Percentiles rank a stretch among this genome's conserved stretches.
Evolutionary conservation across 2,329 filamentous ascomycete genomes (phyloP).

Genomic region (Achaetomium macrosporum): DNA sequence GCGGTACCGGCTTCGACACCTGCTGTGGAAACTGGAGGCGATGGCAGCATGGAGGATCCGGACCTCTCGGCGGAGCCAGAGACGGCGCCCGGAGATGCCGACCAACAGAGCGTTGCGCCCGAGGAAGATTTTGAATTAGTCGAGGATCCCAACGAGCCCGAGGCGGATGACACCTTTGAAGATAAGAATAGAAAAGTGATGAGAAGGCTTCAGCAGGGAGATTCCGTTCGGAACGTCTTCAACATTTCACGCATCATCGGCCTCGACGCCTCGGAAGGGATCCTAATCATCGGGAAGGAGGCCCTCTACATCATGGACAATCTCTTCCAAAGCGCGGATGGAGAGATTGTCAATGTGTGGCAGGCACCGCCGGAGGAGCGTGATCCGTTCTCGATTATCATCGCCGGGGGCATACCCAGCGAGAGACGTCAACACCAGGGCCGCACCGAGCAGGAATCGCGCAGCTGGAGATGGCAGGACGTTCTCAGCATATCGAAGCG

Average conservation of each 20-base stretch:
- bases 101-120: slow-evolving; percentile 30
- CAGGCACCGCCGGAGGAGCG: slow-evolving; percentile 89
- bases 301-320: slow-evolving; percentile 93
- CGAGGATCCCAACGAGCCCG: slow-evolving; percentile 83
- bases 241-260: slow-evolving; percentile 94
- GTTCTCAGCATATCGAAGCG: slow-evolving; percentile 94
- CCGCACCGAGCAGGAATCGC: slow-evolving; percentile 68
- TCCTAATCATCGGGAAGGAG: slow-evolving; percentile 88
- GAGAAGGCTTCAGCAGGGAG: slow-evolving; percentile 83
- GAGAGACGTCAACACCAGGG: slow-evolving; percentile 45
- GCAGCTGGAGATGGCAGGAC: slow-evolving; percentile 91
- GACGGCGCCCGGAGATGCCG: slow-evolving; percentile 30
- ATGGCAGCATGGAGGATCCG: slow-evolving; percentile 17
- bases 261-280: slow-evolving; percentile 86
- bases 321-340: slow-evolving; percentile 89
- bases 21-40: slow-evolving; percentile 15
- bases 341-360: slow-evolving; percentile 94
- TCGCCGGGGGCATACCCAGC: slow-evolving; percentile 35
- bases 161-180: slow-evolving; percentile 72
- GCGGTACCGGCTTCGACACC: slow-evolving; percentile 19
- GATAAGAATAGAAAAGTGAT: slow-evolving; percentile 98
- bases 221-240: slow-evolving; percentile 88
- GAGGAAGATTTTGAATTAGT: slow-evolving; percentile 97
- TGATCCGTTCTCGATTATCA: slow-evolving; percentile 91
- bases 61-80: slow-evolving; percentile 25